These are phyloP conservation scores for Ceratorhiza oryzae-sativae DNA, from an alignment of 1,284 basidiomycete species.

Conservation along the genomic window DNA sequence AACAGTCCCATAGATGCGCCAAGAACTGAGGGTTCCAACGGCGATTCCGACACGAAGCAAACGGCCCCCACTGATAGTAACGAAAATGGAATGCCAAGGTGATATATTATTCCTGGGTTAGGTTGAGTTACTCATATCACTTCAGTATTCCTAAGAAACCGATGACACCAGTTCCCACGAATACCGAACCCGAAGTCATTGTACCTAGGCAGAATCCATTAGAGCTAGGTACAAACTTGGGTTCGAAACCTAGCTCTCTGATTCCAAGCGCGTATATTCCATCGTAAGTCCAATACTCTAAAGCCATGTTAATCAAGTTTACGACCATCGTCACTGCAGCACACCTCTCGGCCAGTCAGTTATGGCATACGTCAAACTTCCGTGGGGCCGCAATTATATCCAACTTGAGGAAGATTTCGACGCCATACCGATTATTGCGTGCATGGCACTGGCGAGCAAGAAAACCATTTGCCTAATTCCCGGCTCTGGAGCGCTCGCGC, in stretches of 20 bases:
- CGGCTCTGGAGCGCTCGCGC: neutral
- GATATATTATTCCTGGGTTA: too few relatives aligned
- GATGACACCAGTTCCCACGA: neutral
- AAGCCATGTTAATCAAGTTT: too few relatives aligned
- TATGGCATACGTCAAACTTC: neutral
- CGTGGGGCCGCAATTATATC: constrained; percentile 10
- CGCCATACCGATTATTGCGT: constrained; percentile 3
- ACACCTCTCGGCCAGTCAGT: neutral
- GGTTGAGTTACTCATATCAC: neutral
- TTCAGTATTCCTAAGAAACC: neutral
- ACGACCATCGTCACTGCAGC: too few relatives aligned
- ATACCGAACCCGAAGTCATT: neutral
- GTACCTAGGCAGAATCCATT: neutral
- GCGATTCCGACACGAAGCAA: too few relatives aligned
- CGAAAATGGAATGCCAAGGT: too few relatives aligned
- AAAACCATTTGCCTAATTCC: constrained; percentile 27
- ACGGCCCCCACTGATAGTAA: too few relatives aligned
- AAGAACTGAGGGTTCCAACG: too few relatives aligned
- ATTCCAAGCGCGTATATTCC: neutral
- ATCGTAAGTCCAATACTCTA: neutral
- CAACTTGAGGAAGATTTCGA: constrained; percentile 8
- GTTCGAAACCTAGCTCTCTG: neutral
- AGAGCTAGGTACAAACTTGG: neutral
- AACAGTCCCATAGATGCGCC: too few relatives aligned
- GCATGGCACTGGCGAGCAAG: constrained; percentile 3